These are phyloP conservation scores for Acephala macrosclerotiorum DNA, from an alignment of 2,329 filamentous ascomycete genomes.

Conservation along the genomic window DNA sequence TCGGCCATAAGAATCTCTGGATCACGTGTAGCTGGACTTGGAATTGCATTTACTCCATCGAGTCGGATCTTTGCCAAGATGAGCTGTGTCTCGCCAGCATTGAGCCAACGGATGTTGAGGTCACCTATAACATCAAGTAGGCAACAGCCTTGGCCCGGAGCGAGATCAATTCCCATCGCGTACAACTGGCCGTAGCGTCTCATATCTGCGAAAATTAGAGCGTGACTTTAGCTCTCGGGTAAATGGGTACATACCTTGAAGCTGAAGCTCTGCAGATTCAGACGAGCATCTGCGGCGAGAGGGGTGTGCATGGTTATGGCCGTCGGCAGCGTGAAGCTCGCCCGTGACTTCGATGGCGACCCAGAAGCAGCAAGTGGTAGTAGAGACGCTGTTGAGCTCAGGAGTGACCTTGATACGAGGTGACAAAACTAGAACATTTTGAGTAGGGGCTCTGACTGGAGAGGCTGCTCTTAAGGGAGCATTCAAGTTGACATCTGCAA, in stretches of 20 bases:
- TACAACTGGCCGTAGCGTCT: slow-evolving; percentile 39
- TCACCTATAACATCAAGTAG: slow-evolving; percentile 41
- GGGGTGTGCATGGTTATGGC: slow-evolving; percentile 10
- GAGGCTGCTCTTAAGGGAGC: not conserved
- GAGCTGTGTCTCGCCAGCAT: slow-evolving; percentile 38
- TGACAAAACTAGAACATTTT: slow-evolving; percentile 33
- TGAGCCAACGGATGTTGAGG: slow-evolving; percentile 32
- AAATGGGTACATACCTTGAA: slow-evolving; percentile 15
- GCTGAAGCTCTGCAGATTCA: slow-evolving; percentile 3
- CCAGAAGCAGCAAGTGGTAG: slow-evolving; percentile 43
- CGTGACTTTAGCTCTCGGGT: not conserved
- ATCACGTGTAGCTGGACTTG: slow-evolving; percentile 46
- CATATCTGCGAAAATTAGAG: slow-evolving; percentile 23
- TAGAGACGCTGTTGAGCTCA: slow-evolving; percentile 42
- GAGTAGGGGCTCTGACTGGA: slow-evolving; percentile 1
- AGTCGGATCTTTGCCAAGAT: slow-evolving; percentile 42
- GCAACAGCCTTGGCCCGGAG: slow-evolving; percentile 35
- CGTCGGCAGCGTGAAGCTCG: slow-evolving; percentile 34
- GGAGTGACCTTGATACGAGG: slow-evolving; percentile 44
- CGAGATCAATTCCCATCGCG: slow-evolving; percentile 40
- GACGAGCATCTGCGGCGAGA: not conserved
- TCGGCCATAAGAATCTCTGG: slow-evolving; percentile 66
- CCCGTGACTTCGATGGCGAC: slow-evolving; percentile 47
- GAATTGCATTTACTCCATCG: slow-evolving; percentile 25
- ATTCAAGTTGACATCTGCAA: not conserved